Conservation (phyloP, 2,329 filamentous ascomycete species). For the Rasamsonia emersonii region DNA sequence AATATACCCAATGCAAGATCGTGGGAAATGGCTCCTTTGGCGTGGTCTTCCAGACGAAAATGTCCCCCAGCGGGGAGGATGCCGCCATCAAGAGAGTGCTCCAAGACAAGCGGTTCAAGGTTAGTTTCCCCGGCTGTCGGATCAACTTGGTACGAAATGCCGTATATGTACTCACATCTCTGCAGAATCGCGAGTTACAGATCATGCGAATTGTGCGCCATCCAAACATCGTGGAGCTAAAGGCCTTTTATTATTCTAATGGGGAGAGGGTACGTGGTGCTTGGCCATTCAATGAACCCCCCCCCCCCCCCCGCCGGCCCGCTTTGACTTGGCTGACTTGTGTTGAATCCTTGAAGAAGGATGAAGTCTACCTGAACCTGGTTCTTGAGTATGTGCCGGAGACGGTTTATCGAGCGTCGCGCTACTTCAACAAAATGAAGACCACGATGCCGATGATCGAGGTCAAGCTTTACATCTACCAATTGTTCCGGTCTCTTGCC, state of each 20-base stretch:
- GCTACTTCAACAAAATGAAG: conserved; percentile 99
- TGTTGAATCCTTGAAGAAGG: conserved; percentile 57
- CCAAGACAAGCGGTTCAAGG: conserved; percentile 99
- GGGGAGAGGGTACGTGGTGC: conserved; percentile 72
- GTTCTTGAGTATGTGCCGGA: conserved; percentile 98
- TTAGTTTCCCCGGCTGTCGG: conserved; percentile 30
- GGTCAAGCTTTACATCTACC: conserved; percentile 99
- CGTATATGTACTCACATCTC: conserved; percentile 21
- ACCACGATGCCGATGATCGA: conserved; percentile 98
- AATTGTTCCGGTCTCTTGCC: conserved; percentile 94
- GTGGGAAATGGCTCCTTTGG: conserved; percentile 98
- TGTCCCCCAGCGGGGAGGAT: conserved; percentile 95
- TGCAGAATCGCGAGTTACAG: conserved; percentile 92
- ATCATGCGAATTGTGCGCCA: conserved; percentile 99
- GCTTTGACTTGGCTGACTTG: too few species aligned
- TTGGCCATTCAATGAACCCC: conserved; percentile 1
- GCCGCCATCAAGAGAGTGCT: conserved; percentile 98
- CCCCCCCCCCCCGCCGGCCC: conserved; percentile 7
- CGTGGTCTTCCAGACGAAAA: conserved; percentile 97
- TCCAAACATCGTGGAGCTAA: conserved; percentile 96
- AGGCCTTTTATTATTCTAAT: conserved; percentile 99
- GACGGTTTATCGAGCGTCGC: conserved; percentile 93
- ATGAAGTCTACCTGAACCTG: conserved; percentile 97
- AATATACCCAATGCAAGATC: conserved; percentile 99
- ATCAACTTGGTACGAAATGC: too few species aligned